Evolutionary conservation across 1,284 basidiomycete genomes (phyloP), one percentile per base, ranked within the genome.

Genomic region (Termitomyces sp.): DNA sequence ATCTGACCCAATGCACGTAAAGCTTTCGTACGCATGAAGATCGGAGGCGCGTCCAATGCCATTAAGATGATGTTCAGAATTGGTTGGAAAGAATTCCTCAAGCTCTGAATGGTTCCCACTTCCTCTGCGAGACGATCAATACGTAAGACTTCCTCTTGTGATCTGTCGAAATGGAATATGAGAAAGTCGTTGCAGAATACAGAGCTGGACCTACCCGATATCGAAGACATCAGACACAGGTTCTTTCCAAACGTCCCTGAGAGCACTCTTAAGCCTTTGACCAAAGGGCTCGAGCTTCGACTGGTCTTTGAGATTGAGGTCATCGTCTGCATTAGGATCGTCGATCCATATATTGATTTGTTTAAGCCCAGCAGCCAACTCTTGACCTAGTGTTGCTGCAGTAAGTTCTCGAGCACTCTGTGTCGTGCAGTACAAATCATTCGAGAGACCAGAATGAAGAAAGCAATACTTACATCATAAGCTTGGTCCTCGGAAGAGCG

Each of bases 21-120:
- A 0, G 94, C 94, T 67, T 97, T 97, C 0, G 92, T 94, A 34
- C 94, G 82, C 75, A 94, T 87, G 62, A 88, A 91, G 24, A 96
- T 92, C 2, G 86, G 81, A 1, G 88, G 80, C 0, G 89, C 86
- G 64, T 94, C 90, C 58, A 95, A 78, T 2, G 90, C 84, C 52
- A 77, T 71, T 21, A 96, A 67, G 19, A 95, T 84, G 15, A 87
- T 84, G 31, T 82, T 84, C 4, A 97, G 70, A 49, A 96, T 89
- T 0, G 88, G 84, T 39, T 88, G 82, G 67, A 94, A 93, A 0
- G 88, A 90, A 54, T 81, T 84, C 56, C 82, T 82, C 46, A 96
- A 72, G 41, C 78, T 79, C 57, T 92, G 88, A 21, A 86, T 80
- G 0, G 83, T 82, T 15, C 89, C 88, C 49, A 96, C 80, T 58